Evolutionary conservation across 2,329 filamentous ascomycete species (phyloP), one percentile per base, ranked within the genome.

Genomic region (Coniosporium tulheliwenetii): DNA sequence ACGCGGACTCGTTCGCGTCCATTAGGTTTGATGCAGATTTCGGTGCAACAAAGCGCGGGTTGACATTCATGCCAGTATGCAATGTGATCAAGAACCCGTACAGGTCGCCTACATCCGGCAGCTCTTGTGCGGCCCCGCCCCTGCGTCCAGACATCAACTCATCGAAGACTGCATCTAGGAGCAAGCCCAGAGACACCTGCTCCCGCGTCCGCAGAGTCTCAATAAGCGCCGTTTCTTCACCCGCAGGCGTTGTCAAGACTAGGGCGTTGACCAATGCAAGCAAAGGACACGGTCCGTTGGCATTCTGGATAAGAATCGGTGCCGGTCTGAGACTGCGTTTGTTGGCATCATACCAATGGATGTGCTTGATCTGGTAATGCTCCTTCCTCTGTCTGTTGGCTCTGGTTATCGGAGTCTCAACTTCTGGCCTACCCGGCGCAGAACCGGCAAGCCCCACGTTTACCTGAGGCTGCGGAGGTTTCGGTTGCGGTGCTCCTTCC

Each of bases 31-130:
- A 69, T 37, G 69, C 67, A 2, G 67, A 38, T 3, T 49, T 49
- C 8, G 48, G 41, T 0, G 47, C 48, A 7, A 93, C 71, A 47
- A 94, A 91, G 14, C 82, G 77, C 2, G 91, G 91, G 48, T 98
- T 98, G 43, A 96, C 89, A 52, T 96, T 98, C 84, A 98, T 94
- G 32, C 91, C 91, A 0, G 87, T 96, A 50, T 95, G 85, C 2
- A 98, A 65, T 36, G 85, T 83, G 42, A 91, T 75, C 2, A 98
- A 66, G 53, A 98, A 98, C 5, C 73, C 70, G 57, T 94, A 93
- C 1, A 98, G 68, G 44, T 94, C 87, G 31, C 79, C 74, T 8
- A 96, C 81, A 55, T 96, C 91, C 0, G 89, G 89, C 16, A 96
- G 62, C 12, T 76, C 67, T 42, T 69, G 65, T 1, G 70, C 71